Conservation (phyloP, 805 yeast genomes). For the Starmerella khaoyaiensis region DNA sequence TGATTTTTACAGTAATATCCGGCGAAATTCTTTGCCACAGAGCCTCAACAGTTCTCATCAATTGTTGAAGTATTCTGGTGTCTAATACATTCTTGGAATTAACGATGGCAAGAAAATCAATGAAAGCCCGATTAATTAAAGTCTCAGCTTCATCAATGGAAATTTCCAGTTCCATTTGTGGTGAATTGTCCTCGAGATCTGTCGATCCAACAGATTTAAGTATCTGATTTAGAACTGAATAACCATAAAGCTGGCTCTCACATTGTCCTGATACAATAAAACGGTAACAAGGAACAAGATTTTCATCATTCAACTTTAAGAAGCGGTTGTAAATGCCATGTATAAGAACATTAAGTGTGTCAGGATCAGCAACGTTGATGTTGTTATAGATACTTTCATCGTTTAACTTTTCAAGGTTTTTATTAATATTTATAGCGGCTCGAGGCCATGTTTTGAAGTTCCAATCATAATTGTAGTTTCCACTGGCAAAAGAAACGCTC, state of each 20-base stretch:
- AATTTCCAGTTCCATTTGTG: not conserved
- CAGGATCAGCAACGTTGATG: no score
- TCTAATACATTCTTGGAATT: slow-evolving; percentile 9
- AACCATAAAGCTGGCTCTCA: slow-evolving; percentile 1
- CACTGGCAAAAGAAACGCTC: no score
- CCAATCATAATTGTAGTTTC: not conserved
- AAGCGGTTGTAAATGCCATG: slow-evolving; percentile 2
- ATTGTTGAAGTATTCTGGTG: slow-evolving; percentile 15
- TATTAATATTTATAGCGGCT: no score
- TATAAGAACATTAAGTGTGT: slow-evolving; percentile 1
- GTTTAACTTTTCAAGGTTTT: no score
- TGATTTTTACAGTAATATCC: not conserved
- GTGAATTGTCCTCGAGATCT: not conserved
- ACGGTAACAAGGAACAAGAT: not conserved
- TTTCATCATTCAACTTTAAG: not conserved
- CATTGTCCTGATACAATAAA: slow-evolving; percentile 4
- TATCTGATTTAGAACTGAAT: slow-evolving; percentile 10
- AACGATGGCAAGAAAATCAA: slow-evolving; percentile 1
- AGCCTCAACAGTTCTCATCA: slow-evolving; percentile 15
- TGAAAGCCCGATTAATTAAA: not conserved
- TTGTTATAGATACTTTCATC: no score
- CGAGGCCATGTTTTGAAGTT: slow-evolving; percentile 2
- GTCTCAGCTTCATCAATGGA: not conserved
- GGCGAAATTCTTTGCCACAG: slow-evolving; percentile 4
- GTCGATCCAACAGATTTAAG: not conserved